Conservation (phyloP, 228 moss, liverwort and hornwort species). For the Sphagnum fallax region DNA sequence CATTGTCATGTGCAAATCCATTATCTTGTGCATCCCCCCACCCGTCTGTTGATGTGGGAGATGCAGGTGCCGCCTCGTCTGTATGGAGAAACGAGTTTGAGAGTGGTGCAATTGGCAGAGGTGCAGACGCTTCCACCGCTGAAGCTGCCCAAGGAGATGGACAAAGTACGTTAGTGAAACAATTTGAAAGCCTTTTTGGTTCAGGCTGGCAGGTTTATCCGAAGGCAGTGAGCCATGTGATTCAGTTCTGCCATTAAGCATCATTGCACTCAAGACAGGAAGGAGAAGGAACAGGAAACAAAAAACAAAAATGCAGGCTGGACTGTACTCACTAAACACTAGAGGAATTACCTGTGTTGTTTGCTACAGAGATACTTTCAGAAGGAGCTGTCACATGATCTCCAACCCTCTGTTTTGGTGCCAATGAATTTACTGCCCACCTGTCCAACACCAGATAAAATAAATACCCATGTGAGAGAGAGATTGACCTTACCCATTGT, state of each 20-base stretch:
- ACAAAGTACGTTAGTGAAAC: not conserved
- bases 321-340: too few relatives aligned
- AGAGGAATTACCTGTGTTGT: constrained; percentile 3
- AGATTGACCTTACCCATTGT: too few relatives aligned
- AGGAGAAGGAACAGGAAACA: too few relatives aligned
- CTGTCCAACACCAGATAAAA: constrained; percentile 20
- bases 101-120: constrained; percentile 35
- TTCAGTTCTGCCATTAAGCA: too few relatives aligned
- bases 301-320: too few relatives aligned
- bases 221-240: too few relatives aligned
- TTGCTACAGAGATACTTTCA: constrained; percentile 29
- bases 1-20: constrained; percentile 36
- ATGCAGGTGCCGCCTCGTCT: constrained; percentile 47
- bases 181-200: not conserved
- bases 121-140: constrained; percentile 41
- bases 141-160: constrained; percentile 14
- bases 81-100: constrained; percentile 37
- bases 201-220: not conserved
- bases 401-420: constrained; percentile 40
- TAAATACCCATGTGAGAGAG: too few relatives aligned
- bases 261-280: too few relatives aligned
- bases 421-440: constrained; percentile 87
- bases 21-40: constrained; percentile 83
- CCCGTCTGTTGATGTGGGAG: constrained; percentile 79
- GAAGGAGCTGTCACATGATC: constrained; percentile 35